These are phyloP conservation scores for Xylaria digitata DNA, from an alignment of 2,329 filamentous ascomycete species.

Conservation along the genomic window DNA sequence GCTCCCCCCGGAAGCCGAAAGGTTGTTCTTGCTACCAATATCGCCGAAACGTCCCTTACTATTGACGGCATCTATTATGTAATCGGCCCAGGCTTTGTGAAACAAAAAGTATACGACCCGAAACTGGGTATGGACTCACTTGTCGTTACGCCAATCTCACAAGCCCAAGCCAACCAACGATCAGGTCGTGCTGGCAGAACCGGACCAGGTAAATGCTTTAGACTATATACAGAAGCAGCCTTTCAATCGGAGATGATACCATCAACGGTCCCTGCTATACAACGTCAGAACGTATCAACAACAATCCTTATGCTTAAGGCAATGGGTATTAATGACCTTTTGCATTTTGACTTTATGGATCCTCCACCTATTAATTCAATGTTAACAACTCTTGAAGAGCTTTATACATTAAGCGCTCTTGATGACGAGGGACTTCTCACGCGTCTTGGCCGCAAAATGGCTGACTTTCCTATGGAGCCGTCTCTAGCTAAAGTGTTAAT, in stretches of 20 bases:
- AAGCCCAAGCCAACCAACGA: slow-evolving; percentile 95
- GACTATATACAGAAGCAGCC: slow-evolving; percentile 93
- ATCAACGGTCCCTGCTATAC: too few species aligned
- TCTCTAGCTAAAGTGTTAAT: too few species aligned
- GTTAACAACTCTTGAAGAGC: too few species aligned
- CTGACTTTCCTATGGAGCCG: too few species aligned
- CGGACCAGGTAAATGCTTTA: slow-evolving; percentile 94
- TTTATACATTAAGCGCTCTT: too few species aligned
- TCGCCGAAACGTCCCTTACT: slow-evolving; percentile 97
- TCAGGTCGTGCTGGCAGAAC: slow-evolving; percentile 93
- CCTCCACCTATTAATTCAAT: too few species aligned
- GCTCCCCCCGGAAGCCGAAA: slow-evolving; percentile 87
- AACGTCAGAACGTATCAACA: too few species aligned
- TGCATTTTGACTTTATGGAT: too few species aligned
- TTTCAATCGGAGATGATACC: slow-evolving; percentile 89
- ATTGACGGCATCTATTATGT: slow-evolving; percentile 99
- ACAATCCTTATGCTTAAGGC: too few species aligned
- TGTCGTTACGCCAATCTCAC: slow-evolving; percentile 94
- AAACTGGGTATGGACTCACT: slow-evolving; percentile 98
- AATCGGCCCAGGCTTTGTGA: slow-evolving; percentile 96
- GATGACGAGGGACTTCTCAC: too few species aligned
- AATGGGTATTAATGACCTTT: too few species aligned
- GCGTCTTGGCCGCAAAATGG: too few species aligned
- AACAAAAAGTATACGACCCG: slow-evolving; percentile 96
- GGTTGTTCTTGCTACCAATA: slow-evolving; percentile 97